These are phyloP conservation scores for Ceratobasidium sp. DNA, from an alignment of 1,284 basidiomycete genomes.

Conservation along the genomic window DNA sequence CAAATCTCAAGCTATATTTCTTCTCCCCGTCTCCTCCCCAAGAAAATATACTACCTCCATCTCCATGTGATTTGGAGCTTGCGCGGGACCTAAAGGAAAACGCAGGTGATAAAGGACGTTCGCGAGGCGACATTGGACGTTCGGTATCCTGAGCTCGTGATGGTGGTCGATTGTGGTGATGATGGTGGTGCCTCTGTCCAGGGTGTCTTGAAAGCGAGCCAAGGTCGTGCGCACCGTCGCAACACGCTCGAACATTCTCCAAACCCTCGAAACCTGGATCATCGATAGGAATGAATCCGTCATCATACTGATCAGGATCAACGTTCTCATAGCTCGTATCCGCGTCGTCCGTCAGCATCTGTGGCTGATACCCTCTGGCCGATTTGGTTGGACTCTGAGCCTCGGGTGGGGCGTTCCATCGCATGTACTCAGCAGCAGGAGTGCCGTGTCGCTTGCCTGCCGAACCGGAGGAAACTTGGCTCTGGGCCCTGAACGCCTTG, in stretches of 20 bases:
- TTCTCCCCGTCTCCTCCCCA: slow-evolving; percentile 48
- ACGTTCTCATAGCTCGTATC: slow-evolving; percentile 65
- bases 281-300: slow-evolving; percentile 71
- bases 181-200: slow-evolving; percentile 57
- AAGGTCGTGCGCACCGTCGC: slow-evolving; percentile 84
- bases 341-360: slow-evolving; percentile 55
- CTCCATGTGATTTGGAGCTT: slow-evolving; percentile 66
- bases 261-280: slow-evolving; percentile 88
- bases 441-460: slow-evolving; percentile 86
- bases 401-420: slow-evolving; percentile 69
- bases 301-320: slow-evolving; percentile 48
- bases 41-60: slow-evolving; percentile 68
- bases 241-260: slow-evolving; percentile 94
- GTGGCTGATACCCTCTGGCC: slow-evolving; percentile 61
- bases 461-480: slow-evolving; percentile 74
- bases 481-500: slow-evolving; percentile 70
- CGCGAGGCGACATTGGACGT: slow-evolving; percentile 68
- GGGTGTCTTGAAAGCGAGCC: slow-evolving; percentile 67
- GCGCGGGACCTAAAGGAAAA: slow-evolving; percentile 82
- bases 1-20: slow-evolving; percentile 55
- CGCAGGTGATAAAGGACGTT: slow-evolving; percentile 49
- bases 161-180: slow-evolving; percentile 65
- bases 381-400: slow-evolving; percentile 70
- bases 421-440: slow-evolving; percentile 86
- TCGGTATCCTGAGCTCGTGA: slow-evolving; percentile 46